These are phyloP conservation scores for Dissophora globulifera DNA, from an alignment of 192 early-diverging fungal species.

Conservation along the genomic window DNA sequence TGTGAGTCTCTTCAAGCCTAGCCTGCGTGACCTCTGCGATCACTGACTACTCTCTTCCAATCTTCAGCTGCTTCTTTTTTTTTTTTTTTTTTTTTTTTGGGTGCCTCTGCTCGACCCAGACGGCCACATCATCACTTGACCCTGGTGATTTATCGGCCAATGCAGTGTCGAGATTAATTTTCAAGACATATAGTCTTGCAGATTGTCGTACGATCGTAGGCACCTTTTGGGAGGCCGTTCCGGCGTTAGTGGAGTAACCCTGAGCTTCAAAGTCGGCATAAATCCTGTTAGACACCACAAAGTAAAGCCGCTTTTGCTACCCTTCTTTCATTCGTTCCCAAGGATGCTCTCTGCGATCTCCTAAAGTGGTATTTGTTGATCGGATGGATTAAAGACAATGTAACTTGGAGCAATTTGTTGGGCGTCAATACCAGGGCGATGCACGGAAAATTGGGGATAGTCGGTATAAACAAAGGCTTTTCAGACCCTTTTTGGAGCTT, in stretches of 20 bases:
- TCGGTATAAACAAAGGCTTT: not conserved
- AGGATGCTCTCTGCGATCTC: not conserved
- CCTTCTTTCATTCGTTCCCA: slow-evolving; percentile 1
- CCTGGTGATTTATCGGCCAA: not conserved
- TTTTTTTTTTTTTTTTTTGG: not conserved
- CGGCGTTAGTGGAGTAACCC: not conserved
- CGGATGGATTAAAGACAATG: not conserved
- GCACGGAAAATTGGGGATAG: slow-evolving; percentile 5
- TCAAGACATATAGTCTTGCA: slow-evolving; percentile 1
- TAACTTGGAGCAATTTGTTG: slow-evolving; percentile 1
- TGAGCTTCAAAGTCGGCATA: slow-evolving; percentile 1
- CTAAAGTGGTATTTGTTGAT: not conserved
- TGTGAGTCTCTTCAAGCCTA: too few relatives aligned
- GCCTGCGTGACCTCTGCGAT: too few relatives aligned
- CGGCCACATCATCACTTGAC: not conserved
- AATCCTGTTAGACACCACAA: not conserved
- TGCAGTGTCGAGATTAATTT: not conserved
- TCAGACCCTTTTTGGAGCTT: not conserved
- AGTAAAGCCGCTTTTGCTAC: not conserved
- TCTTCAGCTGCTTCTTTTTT: too few relatives aligned
- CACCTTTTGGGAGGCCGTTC: not conserved
- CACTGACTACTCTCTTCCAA: too few relatives aligned
- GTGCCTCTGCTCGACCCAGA: not conserved
- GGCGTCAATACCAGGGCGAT: not conserved
- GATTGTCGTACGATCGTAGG: not conserved